phyloP scores from a whole-genome alignment of 2,329 filamentous ascomycete genomes.

The Xylariaceae sp. region DNA sequence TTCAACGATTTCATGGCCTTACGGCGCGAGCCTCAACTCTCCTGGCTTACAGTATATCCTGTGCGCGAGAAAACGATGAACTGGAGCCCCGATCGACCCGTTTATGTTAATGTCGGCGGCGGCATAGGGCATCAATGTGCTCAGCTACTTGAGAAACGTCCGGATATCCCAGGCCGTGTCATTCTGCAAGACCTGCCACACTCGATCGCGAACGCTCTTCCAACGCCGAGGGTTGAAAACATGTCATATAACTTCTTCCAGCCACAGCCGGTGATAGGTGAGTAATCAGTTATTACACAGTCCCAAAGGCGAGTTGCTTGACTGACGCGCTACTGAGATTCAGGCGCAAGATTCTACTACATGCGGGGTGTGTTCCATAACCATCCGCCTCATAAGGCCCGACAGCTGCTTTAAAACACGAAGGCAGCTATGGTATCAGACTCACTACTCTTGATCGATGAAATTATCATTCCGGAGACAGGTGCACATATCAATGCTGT shows the following conservation, averaged over 20 bases:
- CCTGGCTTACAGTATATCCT: conserved; percentile 36
- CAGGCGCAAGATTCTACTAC: conserved; percentile 35
- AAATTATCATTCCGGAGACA: conserved; percentile 29
- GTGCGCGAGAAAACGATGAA: background rate
- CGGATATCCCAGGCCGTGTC: conserved; percentile 20
- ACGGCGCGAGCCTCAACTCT: conserved; percentile 21
- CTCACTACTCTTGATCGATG: conserved; percentile 32
- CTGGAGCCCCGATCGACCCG: background rate
- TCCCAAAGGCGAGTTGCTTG: background rate
- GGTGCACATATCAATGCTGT: background rate
- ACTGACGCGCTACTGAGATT: background rate
- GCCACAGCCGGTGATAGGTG: conserved; percentile 26
- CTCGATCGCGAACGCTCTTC: conserved; percentile 12
- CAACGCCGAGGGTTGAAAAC: conserved; percentile 24
- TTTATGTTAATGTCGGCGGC: conserved; percentile 29
- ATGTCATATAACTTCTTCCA: conserved; percentile 26
- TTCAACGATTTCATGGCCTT: conserved; percentile 36
- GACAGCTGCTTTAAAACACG: conserved; percentile 15
- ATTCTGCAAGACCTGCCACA: conserved; percentile 29
- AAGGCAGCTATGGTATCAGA: conserved; percentile 26
- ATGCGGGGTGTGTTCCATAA: conserved; percentile 31
- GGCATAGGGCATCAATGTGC: conserved; percentile 29
- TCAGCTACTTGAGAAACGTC: conserved; percentile 20
- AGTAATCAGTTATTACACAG: background rate
- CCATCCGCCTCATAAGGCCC: conserved; percentile 17